Evolutionary conservation across 257 asterid genomes (phyloP).

Genomic region (Nicotiana tomentosiformis): DNA sequence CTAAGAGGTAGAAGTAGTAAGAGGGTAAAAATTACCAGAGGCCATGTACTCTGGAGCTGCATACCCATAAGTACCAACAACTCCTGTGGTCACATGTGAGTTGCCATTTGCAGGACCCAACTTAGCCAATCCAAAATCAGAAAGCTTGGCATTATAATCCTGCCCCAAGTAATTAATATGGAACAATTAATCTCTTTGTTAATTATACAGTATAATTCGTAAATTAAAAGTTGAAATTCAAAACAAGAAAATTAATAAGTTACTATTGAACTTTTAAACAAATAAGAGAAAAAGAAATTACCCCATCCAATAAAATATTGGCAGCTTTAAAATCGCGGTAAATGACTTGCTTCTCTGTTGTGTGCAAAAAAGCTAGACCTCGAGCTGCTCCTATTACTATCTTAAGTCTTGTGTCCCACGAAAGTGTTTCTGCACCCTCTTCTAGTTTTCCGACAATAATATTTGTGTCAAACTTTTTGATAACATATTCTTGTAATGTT

Average conservation of each 20-base stretch:
- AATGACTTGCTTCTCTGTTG: conserved; percentile 10
- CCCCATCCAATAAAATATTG: conserved; percentile 13
- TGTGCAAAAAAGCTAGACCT: conserved; percentile 13
- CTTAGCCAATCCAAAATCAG: conserved; percentile 12
- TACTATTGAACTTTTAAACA: too few relatives aligned
- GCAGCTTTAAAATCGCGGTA: conserved; percentile 1
- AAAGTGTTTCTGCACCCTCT: background rate
- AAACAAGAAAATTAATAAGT: too few relatives aligned
- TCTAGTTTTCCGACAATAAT: background rate
- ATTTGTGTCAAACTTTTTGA: background rate
- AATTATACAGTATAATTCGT: too few relatives aligned
- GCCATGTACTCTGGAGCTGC: conserved; percentile 9
- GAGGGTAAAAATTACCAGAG: background rate
- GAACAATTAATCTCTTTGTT: too few relatives aligned
- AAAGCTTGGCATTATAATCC: conserved; percentile 8
- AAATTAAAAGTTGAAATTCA: too few relatives aligned
- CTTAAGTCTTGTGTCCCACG: conserved; percentile 16
- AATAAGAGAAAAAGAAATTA: background rate
- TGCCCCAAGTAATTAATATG: background rate
- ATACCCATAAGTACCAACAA: conserved; percentile 4
- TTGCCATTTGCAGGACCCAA: background rate
- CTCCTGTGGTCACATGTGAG: background rate
- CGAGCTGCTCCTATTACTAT: conserved; percentile 13
- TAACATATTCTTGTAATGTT: background rate
- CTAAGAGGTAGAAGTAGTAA: too few relatives aligned